These are phyloP conservation scores for Ceratobasidium sp. DNA, from an alignment of 1,284 basidiomycete genomes.

Conservation along the genomic window DNA sequence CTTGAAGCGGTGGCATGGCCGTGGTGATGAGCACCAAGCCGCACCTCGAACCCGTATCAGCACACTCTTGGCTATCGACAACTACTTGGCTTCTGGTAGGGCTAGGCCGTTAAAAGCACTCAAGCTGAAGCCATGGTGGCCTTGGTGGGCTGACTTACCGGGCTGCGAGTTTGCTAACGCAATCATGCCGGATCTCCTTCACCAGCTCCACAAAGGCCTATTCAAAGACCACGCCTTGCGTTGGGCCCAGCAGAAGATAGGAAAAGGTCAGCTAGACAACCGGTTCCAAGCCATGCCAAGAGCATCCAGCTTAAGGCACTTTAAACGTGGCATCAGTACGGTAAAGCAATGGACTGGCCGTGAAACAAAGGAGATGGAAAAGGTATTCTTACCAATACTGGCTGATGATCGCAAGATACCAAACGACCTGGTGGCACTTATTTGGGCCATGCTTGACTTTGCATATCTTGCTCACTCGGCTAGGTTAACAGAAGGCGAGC, in stretches of 20 bases:
- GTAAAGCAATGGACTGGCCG: constrained; percentile 12
- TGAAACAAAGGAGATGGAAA: constrained; percentile 18
- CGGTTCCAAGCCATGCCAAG: not conserved
- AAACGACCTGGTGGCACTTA: not conserved
- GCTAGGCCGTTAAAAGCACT: not conserved
- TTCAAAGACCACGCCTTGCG: constrained; percentile 46
- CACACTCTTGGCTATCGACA: not conserved
- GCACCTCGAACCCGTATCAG: not conserved
- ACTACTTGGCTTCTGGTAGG: not conserved
- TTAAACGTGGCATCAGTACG: not conserved
- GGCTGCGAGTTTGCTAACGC: constrained; percentile 43
- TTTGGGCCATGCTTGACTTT: constrained; percentile 1
- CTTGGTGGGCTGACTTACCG: constrained; percentile 13
- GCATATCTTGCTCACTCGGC: not conserved
- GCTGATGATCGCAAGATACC: not conserved
- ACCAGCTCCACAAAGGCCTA: constrained; percentile 50
- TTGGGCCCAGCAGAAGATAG: not conserved
- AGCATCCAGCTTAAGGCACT: not conserved
- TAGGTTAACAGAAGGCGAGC: not conserved
- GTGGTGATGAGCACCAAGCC: not conserved
- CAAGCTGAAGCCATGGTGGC: not conserved
- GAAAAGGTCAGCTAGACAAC: not conserved
- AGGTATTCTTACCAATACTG: constrained; percentile 10
- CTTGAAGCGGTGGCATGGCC: not conserved
- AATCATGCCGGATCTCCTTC: constrained; percentile 48